Percentiles rank a stretch among this genome's conserved stretches.
phyloP scores from a whole-genome alignment of 768 basidiomycete species.

The Mycena galopus region DNA sequence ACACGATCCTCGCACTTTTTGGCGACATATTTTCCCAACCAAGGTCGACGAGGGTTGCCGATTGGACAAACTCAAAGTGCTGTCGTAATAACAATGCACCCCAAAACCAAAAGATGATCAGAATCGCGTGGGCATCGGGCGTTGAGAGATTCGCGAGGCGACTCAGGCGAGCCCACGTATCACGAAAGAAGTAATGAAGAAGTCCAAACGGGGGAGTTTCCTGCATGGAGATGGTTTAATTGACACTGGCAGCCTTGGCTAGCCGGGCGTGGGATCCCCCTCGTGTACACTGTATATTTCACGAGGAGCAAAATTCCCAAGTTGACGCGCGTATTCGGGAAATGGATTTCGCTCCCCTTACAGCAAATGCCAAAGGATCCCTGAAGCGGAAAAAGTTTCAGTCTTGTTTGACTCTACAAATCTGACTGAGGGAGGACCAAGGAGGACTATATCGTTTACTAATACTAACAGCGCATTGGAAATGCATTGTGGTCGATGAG shows the following conservation, averaged over 20 bases:
- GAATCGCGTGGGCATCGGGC: neutral
- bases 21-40: neutral
- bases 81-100: neutral
- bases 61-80: conserved; percentile 24
- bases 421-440: too few species aligned
- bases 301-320: too few species aligned
- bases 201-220: conserved; percentile 21
- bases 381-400: too few species aligned
- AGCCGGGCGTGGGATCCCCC: too few species aligned
- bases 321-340: too few species aligned
- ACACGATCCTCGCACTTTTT: neutral
- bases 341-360: too few species aligned
- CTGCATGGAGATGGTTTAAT: conserved; percentile 2
- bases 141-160: neutral
- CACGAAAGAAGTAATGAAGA: neutral
- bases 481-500: neutral
- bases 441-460: too few species aligned
- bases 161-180: neutral
- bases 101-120: neutral
- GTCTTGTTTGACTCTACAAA: too few species aligned
- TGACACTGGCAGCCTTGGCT: too few species aligned
- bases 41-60: neutral
- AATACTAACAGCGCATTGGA: too few species aligned
- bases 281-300: too few species aligned
- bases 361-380: too few species aligned